phyloP scores from a whole-genome alignment of 768 basidiomycete genomes.

The Lentinula guzmanii region DNA sequence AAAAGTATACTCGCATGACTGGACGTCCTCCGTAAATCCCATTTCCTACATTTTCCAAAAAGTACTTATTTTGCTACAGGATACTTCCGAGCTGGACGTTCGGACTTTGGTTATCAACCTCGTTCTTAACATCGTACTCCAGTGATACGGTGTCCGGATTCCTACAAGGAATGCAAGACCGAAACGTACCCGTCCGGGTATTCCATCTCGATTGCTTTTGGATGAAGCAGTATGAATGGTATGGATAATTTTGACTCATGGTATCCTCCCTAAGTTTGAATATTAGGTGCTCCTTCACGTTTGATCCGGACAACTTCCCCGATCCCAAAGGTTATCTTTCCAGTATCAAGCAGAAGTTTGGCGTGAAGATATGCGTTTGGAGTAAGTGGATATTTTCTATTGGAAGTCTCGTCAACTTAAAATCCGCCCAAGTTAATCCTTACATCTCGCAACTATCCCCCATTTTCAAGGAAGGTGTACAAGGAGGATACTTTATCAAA shows the following conservation, averaged over 20 bases:
- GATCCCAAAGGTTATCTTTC: slow-evolving; percentile 60
- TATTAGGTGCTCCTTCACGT: slow-evolving; percentile 64
- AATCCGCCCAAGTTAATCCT: slow-evolving; percentile 48
- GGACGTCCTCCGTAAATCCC: slow-evolving; percentile 50
- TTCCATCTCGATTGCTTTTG: slow-evolving; percentile 78
- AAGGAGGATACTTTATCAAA: slow-evolving; percentile 68
- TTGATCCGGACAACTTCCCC: slow-evolving; percentile 72
- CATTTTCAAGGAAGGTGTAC: slow-evolving; percentile 62
- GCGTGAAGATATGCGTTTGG: slow-evolving; percentile 72
- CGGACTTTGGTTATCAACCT: slow-evolving; percentile 74
- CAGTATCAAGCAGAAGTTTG: slow-evolving; percentile 54
- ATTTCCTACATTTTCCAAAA: slow-evolving; percentile 12
- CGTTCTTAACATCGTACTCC: slow-evolving; percentile 68
- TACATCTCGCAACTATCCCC: slow-evolving; percentile 67
- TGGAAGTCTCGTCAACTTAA: neutral
- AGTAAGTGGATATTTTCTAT: slow-evolving; percentile 28
- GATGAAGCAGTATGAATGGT: slow-evolving; percentile 72
- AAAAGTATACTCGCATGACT: slow-evolving; percentile 54
- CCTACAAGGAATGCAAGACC: slow-evolving; percentile 63
- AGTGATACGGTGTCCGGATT: slow-evolving; percentile 64
- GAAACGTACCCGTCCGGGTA: slow-evolving; percentile 58
- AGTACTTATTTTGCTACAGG: slow-evolving; percentile 25
- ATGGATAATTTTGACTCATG: neutral
- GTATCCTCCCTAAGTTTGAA: slow-evolving; percentile 12
- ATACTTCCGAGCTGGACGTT: slow-evolving; percentile 70